A percentile compares a stretch with the other conserved stretches of the same genome.
These are phyloP conservation scores for Laburnicola sp. DNA, from an alignment of 2,329 filamentous ascomycete species.

Conservation along the genomic window DNA sequence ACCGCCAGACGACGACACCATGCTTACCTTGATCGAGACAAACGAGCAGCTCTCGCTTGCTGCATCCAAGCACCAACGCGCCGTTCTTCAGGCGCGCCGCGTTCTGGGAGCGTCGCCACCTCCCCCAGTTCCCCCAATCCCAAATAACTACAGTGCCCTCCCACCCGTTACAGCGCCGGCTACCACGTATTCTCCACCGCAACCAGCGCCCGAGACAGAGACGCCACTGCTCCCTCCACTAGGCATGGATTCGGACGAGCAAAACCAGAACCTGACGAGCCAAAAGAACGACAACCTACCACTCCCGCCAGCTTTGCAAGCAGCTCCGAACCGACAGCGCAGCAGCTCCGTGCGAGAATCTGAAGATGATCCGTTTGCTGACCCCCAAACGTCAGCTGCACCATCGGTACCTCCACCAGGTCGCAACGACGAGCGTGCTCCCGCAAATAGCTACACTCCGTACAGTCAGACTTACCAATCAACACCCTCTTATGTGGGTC, in stretches of 20 bases:
- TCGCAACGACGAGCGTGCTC: constrained; percentile 12
- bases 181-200: constrained; percentile 18
- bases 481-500: constrained; percentile 49
- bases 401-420: constrained; percentile 28
- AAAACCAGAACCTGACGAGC: constrained; percentile 9
- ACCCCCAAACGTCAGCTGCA: constrained; percentile 45
- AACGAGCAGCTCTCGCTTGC: constrained; percentile 88
- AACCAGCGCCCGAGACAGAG: constrained; percentile 24
- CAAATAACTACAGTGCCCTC: constrained; percentile 15
- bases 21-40: constrained; percentile 90
- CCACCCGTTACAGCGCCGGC: constrained; percentile 10
- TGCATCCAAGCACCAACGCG: constrained; percentile 80
- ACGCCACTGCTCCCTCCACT: constrained; percentile 25
- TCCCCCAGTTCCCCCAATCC: constrained; percentile 20
- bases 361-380: constrained; percentile 48
- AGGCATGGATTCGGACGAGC: constrained; percentile 12
- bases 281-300: constrained; percentile 25
- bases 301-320: constrained; percentile 35
- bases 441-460: constrained; percentile 25
- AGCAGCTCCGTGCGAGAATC: constrained; percentile 12
- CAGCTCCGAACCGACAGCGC: constrained; percentile 22
- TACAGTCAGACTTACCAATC: constrained; percentile 43
- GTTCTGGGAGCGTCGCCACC: constrained; percentile 35
- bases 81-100: constrained; percentile 64
- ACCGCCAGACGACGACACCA: constrained; percentile 85